Base-by-base conservation (phyloP, 108 stramenopile genomes). In the Cyclostephanos invisitatus region DNA sequence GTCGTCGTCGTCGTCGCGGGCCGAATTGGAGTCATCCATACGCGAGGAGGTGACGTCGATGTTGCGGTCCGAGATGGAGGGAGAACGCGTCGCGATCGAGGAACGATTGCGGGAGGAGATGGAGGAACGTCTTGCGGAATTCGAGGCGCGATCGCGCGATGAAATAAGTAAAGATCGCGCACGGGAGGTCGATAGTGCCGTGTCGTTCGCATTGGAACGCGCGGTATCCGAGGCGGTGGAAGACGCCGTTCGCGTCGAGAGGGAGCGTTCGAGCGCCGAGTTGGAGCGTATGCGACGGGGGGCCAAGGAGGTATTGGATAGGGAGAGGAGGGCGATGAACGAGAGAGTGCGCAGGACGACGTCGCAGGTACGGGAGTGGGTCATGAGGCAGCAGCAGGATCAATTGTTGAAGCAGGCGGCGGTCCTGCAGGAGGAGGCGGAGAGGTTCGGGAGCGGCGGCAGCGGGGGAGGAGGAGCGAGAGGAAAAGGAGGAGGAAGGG, bases 261-360 rank as follows among this genome's bases (percentile, higher is more conserved):
- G 50, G 28, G 29, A 51, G 32, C 68, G 68, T 22, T 29, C 78
- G 17, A 56, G 62, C 5, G 67, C 68, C 62, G 78, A 80, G 22
- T 73, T 80, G 72, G 18, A 44, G 14, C 71, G 78, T 21, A 67
- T 80, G 18, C 36, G 78, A 12, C 55, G 64, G 11, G 78, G 66
- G 35, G 73, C 73, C 22, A 65, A 78, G 36, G 73, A 67, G 20
- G 67, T 78, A 0, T 47, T 82, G 61, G 77, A 77, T 18, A 53
- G 77, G 59, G 81, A 82, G 51, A 61, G 77, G 17, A 67, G 64
- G 32, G 56, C 73, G 70, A 82, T 82, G 76, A 77, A 54, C 37
- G 81, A 82, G 36, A 72, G 72, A 35, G 81, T 82, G 4, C 49
- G 50, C 3, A 82, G 54, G 72, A 72, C 61, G 17, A 77, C 76